Evolutionary conservation across 139 green algal species (phyloP).

Genomic region (Dunaliella sp.): DNA sequence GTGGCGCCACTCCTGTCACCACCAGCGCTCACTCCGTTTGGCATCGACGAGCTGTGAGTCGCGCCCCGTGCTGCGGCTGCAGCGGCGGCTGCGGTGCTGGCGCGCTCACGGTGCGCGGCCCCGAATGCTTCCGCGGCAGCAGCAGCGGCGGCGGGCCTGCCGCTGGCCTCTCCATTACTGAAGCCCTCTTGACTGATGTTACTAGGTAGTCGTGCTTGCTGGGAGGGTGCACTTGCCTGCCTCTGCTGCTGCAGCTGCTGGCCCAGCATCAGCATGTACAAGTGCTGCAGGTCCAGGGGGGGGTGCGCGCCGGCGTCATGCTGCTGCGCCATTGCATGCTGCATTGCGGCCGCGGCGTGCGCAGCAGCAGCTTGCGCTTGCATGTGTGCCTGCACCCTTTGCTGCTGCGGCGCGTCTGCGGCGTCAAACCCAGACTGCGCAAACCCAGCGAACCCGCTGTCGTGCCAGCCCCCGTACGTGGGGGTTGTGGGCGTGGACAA

Average conservation of each 20-base stretch:
- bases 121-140: too few relatives aligned
- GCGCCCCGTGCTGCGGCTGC: neutral
- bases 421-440: neutral
- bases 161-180: too few relatives aligned
- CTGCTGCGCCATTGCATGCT: neutral
- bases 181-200: too few relatives aligned
- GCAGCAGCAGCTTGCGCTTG: neutral
- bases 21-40: neutral
- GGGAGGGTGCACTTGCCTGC: too few relatives aligned
- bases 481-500: neutral
- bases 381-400: slow-evolving; percentile 15
- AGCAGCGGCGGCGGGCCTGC: neutral
- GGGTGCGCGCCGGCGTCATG: slow-evolving; percentile 1
- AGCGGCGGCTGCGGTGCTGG: neutral
- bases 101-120: too few relatives aligned
- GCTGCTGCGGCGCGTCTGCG: neutral
- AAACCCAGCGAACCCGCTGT: slow-evolving; percentile 1
- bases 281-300: neutral
- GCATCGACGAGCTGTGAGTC: too few relatives aligned
- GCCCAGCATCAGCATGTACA: neutral
- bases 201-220: too few relatives aligned
- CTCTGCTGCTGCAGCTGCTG: slow-evolving; percentile 13
- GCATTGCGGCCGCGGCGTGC: neutral
- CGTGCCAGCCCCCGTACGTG: neutral
- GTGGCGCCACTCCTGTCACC: neutral